Base-by-base conservation (phyloP, 208 protist species). In the Leptomonas seymouri region DNA sequence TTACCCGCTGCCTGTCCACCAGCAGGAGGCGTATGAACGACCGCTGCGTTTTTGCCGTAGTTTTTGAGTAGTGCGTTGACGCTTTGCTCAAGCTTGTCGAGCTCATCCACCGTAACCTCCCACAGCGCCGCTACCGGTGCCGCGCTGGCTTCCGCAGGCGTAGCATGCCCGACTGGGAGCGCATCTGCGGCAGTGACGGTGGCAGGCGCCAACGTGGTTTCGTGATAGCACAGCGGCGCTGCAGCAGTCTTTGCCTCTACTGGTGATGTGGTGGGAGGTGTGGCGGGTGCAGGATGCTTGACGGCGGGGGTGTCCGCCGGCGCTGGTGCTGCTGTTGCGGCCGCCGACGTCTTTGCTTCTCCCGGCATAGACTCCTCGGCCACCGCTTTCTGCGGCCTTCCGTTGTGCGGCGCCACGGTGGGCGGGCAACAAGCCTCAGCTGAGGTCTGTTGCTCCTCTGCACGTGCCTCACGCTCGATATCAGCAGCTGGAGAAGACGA, bases 51-150 rank as follows among this genome's bases (percentile, higher is more conserved):
- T 14, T 41, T 67, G 45, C 61, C 44, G 70, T 75, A 75, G 9
- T 23, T 50, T 51, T 41, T 63, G 11, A 75, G 49, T 8, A 75
- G 31, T 1, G 70, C 70, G 20, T 75, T 49, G 30, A 75, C 27
- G 45, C 61, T 75, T 53, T 75, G 27, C 31, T 75, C 70, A 1
- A 75, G 61, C 31, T 63, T 75, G 70, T 68, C 70, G 9, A 75
- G 55, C 27, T 75, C 70, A 20, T 63, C 53, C 23, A 59, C 25
- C 4, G 21, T 15, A 16, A 68, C 68, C 21, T 62, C 59, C 2
- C 31, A 41, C 3, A 75, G 45, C 23, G 53, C 20, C n/a, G 28
- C 9, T 5, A 31, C 12, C 6, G 66, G 30, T 23, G 21, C 12
- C 42, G 44, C 8, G 28, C 14, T 28, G 8, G 44, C 1, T 28